A percentile compares a stretch with the other conserved stretches of the same genome.
Evolutionary conservation across 371 early-diverging fungal species (phyloP).

Genomic region (Mortierella sp.): DNA sequence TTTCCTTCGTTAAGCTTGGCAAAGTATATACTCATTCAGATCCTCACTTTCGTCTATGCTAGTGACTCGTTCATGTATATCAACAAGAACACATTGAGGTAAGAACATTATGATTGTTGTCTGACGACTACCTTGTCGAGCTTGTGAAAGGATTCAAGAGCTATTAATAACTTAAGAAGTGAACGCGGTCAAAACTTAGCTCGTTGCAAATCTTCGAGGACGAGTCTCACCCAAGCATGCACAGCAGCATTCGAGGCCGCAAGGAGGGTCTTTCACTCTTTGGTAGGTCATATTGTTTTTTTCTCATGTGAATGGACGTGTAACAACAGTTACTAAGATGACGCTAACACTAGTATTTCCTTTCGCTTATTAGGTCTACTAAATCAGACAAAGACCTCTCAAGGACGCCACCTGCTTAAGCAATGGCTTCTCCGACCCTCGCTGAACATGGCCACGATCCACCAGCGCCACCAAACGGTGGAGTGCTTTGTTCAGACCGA

Average conservation of each 20-base stretch:
- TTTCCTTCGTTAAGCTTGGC: too few relatives aligned
- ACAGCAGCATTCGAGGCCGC: conserved; percentile 59
- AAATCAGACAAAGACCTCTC: conserved; percentile 70
- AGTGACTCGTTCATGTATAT: conserved; percentile 67
- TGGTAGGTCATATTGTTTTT: conserved; percentile 58
- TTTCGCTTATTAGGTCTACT: conserved; percentile 64
- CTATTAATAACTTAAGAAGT: background rate
- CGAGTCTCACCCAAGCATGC: conserved; percentile 78
- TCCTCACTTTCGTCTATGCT: background rate
- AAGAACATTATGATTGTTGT: background rate
- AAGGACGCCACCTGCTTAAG: conserved; percentile 67
- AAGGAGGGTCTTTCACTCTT: conserved; percentile 81
- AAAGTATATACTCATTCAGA: background rate
- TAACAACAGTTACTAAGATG: background rate
- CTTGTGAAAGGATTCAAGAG: background rate
- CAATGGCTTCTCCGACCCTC: conserved; percentile 80
- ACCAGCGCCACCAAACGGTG: conserved; percentile 69
- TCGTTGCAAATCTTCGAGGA: conserved; percentile 79
- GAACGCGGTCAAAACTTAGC: conserved; percentile 47
- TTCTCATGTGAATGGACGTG: background rate
- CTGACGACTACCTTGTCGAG: background rate
- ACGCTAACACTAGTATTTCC: too few relatives aligned
- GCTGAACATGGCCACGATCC: conserved; percentile 60
- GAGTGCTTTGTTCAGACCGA: conserved; percentile 62
- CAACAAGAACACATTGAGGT: conserved; percentile 69